Evolutionary conservation across 768 basidiomycete species (phyloP).

Genomic region (Suillus subluteus): DNA sequence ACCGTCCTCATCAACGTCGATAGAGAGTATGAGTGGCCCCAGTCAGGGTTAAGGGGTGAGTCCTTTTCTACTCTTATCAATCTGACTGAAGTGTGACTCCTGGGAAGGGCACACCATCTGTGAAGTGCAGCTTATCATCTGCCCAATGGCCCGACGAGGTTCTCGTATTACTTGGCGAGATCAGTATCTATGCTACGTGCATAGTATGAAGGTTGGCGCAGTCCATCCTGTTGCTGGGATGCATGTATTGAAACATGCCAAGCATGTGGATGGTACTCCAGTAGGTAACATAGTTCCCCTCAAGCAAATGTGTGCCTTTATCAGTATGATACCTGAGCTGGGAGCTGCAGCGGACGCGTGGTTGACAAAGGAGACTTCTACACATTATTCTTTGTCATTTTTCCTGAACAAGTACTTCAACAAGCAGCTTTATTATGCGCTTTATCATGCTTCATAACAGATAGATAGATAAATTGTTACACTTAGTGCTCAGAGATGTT

Average conservation of each 20-base stretch:
- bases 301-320: conserved; percentile 13
- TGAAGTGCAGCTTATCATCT: background rate
- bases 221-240: background rate
- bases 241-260: background rate
- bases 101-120: background rate
- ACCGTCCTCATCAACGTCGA: conserved; percentile 23
- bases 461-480: background rate
- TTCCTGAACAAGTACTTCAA: background rate
- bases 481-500: background rate
- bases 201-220: background rate
- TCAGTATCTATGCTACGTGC: background rate
- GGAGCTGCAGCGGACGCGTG: conserved; percentile 24
- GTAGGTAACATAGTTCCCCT: background rate
- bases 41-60: conserved; percentile 16
- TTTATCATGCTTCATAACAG: background rate
- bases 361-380: conserved; percentile 17
- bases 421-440: background rate
- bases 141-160: background rate
- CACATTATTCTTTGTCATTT: background rate
- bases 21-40: conserved; percentile 22
- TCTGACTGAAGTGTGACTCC: background rate
- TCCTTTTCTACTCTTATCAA: background rate
- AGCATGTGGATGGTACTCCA: background rate
- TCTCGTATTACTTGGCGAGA: background rate
- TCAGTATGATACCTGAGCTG: conserved; percentile 31